Evolutionary conservation across 805 yeast species (phyloP).

Genomic region (Candida patagonica): DNA sequence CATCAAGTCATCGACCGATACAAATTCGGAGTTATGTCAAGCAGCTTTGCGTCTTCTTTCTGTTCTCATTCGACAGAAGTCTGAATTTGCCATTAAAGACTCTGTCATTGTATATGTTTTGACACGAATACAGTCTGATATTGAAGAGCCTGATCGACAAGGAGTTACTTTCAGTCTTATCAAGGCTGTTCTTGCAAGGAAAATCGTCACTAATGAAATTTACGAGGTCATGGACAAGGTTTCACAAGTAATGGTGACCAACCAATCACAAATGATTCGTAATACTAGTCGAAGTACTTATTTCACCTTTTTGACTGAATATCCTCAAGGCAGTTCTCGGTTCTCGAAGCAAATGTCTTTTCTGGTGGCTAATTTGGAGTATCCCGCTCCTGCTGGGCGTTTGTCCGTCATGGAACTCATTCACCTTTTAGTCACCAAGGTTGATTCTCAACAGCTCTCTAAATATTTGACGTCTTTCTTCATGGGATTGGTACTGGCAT

Average conservation of each 20-base stretch:
- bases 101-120: conserved; percentile 66
- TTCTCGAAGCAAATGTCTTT: conserved; percentile 75
- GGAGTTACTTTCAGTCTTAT: conserved; percentile 80
- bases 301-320: conserved; percentile 82
- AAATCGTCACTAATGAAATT: conserved; percentile 72
- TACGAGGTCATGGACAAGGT: conserved; percentile 82
- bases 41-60: conserved; percentile 67
- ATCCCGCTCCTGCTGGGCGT: conserved; percentile 80
- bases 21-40: conserved; percentile 73
- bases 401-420: conserved; percentile 85
- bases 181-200: conserved; percentile 66
- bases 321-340: conserved; percentile 84
- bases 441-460: conserved; percentile 41
- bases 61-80: conserved; percentile 58
- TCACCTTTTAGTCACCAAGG: conserved; percentile 57
- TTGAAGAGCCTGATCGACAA: conserved; percentile 83
- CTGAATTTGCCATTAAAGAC: conserved; percentile 56
- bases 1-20: conserved; percentile 66
- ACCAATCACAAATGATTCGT: conserved; percentile 72
- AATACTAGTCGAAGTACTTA: conserved; percentile 77
- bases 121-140: conserved; percentile 68
- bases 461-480: conserved; percentile 55
- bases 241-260: conserved; percentile 79
- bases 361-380: conserved; percentile 69
- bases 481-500: conserved; percentile 67